These are phyloP conservation scores for Aspergillus flavus DNA, from an alignment of 2,329 filamentous ascomycete genomes.

Conservation along the genomic window DNA sequence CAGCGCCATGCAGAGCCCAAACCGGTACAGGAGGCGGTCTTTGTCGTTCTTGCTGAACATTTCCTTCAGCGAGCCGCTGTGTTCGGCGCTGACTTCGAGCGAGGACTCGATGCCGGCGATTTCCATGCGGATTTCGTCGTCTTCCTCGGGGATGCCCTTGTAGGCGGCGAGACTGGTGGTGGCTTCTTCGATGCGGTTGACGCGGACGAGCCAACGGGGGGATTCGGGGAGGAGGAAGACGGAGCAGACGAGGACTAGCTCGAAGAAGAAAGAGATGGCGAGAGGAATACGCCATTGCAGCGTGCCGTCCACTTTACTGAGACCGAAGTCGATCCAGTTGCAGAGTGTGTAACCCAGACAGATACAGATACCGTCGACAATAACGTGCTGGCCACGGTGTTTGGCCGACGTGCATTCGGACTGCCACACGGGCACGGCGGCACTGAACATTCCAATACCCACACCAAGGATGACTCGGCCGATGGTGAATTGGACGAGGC, in stretches of 20 bases:
- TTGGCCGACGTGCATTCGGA: conserved; percentile 52
- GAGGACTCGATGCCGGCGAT: conserved; percentile 23
- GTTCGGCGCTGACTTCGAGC: conserved; percentile 19
- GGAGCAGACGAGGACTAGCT: conserved; percentile 50
- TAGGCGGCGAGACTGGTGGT: conserved; percentile 17
- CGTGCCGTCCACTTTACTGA: conserved; percentile 47
- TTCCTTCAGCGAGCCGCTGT: conserved; percentile 19
- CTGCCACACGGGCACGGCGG: conserved; percentile 54
- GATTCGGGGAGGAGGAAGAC: conserved; percentile 57
- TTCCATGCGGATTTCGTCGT: conserved; percentile 18
- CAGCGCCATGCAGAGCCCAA: conserved; percentile 21
- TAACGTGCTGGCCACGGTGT: conserved; percentile 51
- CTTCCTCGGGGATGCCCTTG: conserved; percentile 14
- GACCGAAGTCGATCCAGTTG: conserved; percentile 53
- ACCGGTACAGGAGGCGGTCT: conserved; percentile 25
- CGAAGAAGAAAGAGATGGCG: conserved; percentile 57
- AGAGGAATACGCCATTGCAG: conserved; percentile 58
- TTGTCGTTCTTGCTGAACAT: conserved; percentile 21
- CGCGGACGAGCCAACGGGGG: conserved; percentile 26
- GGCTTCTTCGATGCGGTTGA: conserved; percentile 22
- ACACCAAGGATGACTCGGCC: conserved; percentile 52
- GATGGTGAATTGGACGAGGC: conserved; percentile 49
- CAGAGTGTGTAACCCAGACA: conserved; percentile 31
- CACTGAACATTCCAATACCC: conserved; percentile 52
- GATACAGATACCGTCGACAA: conserved; percentile 50